phyloP scores from a whole-genome alignment of 352 stramenopile species.

The Phytopythium ostracodes region DNA sequence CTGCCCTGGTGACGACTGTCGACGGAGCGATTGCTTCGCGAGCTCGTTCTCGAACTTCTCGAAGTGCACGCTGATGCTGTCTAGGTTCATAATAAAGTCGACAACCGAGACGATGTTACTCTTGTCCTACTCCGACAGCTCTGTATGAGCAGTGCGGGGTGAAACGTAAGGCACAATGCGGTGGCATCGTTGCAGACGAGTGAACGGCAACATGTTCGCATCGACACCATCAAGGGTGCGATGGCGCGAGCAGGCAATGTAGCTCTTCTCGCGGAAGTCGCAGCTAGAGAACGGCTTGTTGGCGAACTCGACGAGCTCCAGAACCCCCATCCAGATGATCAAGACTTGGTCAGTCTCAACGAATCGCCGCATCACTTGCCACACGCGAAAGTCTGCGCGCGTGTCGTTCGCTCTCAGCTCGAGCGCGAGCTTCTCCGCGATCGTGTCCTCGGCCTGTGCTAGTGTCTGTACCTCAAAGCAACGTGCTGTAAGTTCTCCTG shows the following conservation, averaged over 20 bases:
- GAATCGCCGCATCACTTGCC: constrained; percentile 49
- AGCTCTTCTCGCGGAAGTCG: constrained; percentile 47
- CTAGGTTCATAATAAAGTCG: constrained; percentile 28
- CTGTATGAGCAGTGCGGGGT: constrained; percentile 8
- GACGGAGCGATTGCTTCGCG: constrained; percentile 16
- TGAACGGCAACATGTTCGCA: neutral
- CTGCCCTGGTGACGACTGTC: too few species aligned
- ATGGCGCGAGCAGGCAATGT: constrained; percentile 41
- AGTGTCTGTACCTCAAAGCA: too few species aligned
- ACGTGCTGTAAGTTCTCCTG: too few species aligned
- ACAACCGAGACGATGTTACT: constrained; percentile 21
- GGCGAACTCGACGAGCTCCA: constrained; percentile 46
- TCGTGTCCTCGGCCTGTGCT: constrained; percentile 7
- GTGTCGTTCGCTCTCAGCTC: constrained; percentile 22
- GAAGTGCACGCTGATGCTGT: constrained; percentile 29
- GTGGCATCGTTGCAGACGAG: constrained; percentile 1
- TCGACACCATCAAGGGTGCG: constrained; percentile 8
- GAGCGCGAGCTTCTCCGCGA: constrained; percentile 26
- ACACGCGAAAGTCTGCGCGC: constrained; percentile 29
- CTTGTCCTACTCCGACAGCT: constrained; percentile 19
- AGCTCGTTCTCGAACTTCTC: constrained; percentile 27
- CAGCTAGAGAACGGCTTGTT: constrained; percentile 29
- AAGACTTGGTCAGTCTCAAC: constrained; percentile 43
- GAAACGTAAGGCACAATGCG: neutral
- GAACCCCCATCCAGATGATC: constrained; percentile 43